Evolutionary conservation across 1,284 basidiomycete species (phyloP), one percentile per base, ranked within the genome.

Genomic region (Malassezia vespertilionis): DNA sequence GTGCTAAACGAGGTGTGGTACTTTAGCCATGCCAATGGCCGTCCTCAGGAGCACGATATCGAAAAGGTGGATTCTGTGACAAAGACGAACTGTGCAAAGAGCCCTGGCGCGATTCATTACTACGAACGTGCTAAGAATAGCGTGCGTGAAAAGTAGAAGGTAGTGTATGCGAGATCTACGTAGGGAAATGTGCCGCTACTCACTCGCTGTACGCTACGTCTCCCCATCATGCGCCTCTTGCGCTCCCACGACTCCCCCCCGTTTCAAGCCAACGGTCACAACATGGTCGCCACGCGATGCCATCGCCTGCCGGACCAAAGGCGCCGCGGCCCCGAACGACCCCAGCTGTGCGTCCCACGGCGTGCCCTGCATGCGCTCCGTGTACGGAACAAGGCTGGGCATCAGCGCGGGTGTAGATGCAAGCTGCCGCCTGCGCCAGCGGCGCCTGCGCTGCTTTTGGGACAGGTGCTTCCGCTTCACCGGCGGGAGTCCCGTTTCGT

Each of bases 391-490:
- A 12, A 32, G n/a, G 15, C 26, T 17, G 20, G 11, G 23, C 2
- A 8, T 7, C 2, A 17, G 45, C 5, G 11, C 14, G 2, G 5
- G 2, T 6, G 11, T 2, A 34, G 37, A 27, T 1, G 10, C 6
- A n/a, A 27, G 30, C 22, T 35, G 21, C 3, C 31, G 27, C 36
- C 36, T 33, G 20, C 27, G 21, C 31, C 33, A 44, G 6, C 47
- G 47, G 14, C 47, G 33, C 5, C 47, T 28, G 20, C 47, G 47
- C 28, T 50, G 47, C 9, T 33, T 28, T 32, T 50, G 47, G 4
- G 47, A 50, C n/a, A 50, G 22, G 28, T 50, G 31, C 11, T 27
- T 21, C 20, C 14, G 32, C 5, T 28, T 15, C 14, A 4, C 21
- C 7, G 24, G 12, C 27, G 21, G 20, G 22, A 11, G 28, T 28